Percentiles rank a stretch among this genome's conserved stretches.
These are phyloP conservation scores for Aspergillus bertholletiae DNA, from an alignment of 495 filamentous ascomycete genomes.

Conservation along the genomic window DNA sequence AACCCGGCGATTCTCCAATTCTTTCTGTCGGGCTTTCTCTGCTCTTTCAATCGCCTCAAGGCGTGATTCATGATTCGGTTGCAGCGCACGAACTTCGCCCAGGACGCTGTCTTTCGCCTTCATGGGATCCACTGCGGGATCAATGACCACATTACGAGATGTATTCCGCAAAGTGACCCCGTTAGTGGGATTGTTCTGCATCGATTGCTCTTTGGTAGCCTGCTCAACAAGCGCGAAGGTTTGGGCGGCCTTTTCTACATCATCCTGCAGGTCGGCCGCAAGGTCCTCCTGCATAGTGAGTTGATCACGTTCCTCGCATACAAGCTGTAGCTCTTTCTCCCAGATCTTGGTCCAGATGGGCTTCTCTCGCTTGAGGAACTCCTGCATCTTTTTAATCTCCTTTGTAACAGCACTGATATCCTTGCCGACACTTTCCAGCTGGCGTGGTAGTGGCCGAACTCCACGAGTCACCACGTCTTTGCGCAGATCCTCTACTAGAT, in stretches of 20 bases:
- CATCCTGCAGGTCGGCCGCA: constrained; percentile 85
- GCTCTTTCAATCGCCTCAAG: constrained; percentile 94
- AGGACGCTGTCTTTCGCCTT: constrained; percentile 87
- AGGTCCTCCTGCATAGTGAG: constrained; percentile 93
- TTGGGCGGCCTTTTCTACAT: constrained; percentile 87
- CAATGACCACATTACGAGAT: constrained; percentile 61
- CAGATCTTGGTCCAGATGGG: constrained; percentile 97
- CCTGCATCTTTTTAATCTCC: constrained; percentile 93
- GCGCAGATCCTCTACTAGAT: constrained; percentile 91
- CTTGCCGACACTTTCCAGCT: constrained; percentile 82
- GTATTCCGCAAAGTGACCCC: constrained; percentile 44
- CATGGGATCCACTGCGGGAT: constrained; percentile 63
- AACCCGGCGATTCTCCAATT: constrained; percentile 71
- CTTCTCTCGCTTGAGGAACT: constrained; percentile 86
- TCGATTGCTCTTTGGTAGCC: constrained; percentile 91
- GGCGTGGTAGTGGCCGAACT: constrained; percentile 86
- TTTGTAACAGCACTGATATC: constrained; percentile 77
- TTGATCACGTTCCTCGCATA: constrained; percentile 92
- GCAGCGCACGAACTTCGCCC: constrained; percentile 88
- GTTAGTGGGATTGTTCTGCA: constrained; percentile 53
- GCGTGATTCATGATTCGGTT: constrained; percentile 90
- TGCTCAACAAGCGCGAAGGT: constrained; percentile 95
- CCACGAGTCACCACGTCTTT: constrained; percentile 95
- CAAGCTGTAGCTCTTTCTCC: constrained; percentile 91
- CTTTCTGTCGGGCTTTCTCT: constrained; percentile 82